Percentiles rank a stretch among this genome's conserved stretches.
Evolutionary conservation across 306 rosid species (phyloP).

Genomic region (Vigna mungo): DNA sequence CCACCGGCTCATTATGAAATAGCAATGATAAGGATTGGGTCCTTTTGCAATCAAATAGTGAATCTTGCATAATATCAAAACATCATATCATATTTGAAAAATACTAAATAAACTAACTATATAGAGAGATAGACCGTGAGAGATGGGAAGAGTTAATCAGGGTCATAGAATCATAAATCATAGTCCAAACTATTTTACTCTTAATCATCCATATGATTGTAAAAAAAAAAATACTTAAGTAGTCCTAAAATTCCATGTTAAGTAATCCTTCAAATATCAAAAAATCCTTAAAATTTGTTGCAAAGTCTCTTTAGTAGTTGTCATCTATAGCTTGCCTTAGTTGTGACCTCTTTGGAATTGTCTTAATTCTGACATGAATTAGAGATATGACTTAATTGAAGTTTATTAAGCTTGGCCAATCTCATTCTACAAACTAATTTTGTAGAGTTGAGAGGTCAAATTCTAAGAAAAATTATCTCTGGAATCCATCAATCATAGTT

Average conservation of each 20-base stretch:
- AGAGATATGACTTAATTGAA: neutral
- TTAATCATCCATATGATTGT: no score
- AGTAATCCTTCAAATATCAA: neutral
- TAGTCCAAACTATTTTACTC: neutral
- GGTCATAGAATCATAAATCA: neutral
- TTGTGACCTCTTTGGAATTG: neutral
- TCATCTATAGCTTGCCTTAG: neutral
- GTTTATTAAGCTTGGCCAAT: neutral
- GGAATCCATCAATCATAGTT: no score
- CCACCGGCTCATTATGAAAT: no score
- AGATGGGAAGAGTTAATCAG: no score
- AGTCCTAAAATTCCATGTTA: neutral
- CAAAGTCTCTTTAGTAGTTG: neutral
- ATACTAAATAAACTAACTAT: neutral
- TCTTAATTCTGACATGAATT: neutral
- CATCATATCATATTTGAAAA: no score
- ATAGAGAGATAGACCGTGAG: neutral
- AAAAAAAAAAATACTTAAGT: no score
- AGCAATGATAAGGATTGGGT: no score
- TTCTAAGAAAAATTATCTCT: neutral
- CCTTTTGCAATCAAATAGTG: no score
- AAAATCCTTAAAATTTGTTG: neutral
- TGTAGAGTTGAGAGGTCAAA: neutral
- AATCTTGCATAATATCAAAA: no score
- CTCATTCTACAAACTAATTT: neutral